Base-by-base conservation (phyloP, 2,329 filamentous ascomycete species). In the Neonectria ditissima region DNA sequence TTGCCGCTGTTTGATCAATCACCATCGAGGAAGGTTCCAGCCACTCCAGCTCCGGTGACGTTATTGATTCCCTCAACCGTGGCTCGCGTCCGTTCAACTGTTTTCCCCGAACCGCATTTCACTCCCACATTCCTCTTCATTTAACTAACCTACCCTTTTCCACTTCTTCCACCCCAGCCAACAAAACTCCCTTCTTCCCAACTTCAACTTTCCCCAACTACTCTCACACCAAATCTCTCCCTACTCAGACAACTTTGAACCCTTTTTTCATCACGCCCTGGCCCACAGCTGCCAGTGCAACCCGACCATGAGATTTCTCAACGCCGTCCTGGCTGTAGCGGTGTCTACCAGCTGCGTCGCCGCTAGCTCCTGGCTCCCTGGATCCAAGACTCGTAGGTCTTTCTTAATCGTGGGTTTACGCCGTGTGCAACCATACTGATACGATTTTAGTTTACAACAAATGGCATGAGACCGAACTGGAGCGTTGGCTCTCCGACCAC, bases 381-480 rank as follows among this genome's bases (percentile, higher is more conserved):
- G 79, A n/a, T 72, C 87, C 77, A 96, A 93, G 80, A 84, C 93
- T 76, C 91, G 94, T 97, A 86, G 74, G 92, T 69, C 18, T 39
- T 10, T 7, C 41, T 18, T 4, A 3, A 37, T 3, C n/a, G 14
- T 34, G 9, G 14, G n/a, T n/a, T 18, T 3, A 10, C 28, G 1
- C 5, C 18, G n/a, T 14, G 1, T 6, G 11, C 8, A 22, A 4
- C 5, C 4, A 10, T 10, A 10, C n/a, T 45, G 16, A 57, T 26
- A 20, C 11, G 9, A 16, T 7, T 3, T 4, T 20, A 97, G 95
- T 91, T 16, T 98, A 98, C 86, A 97, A 98, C 83, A 97, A 96
- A 79, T 99, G 96, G 96, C 95, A 98, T 75, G 91, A 98, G 84
- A 97, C 93, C 22, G 96, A 99, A 85, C 89, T 99, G 30, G 95